Percentiles rank a stretch among this genome's conserved stretches.
These are phyloP conservation scores for Alternaria panax DNA, from an alignment of 2,329 filamentous ascomycete species.

Conservation along the genomic window DNA sequence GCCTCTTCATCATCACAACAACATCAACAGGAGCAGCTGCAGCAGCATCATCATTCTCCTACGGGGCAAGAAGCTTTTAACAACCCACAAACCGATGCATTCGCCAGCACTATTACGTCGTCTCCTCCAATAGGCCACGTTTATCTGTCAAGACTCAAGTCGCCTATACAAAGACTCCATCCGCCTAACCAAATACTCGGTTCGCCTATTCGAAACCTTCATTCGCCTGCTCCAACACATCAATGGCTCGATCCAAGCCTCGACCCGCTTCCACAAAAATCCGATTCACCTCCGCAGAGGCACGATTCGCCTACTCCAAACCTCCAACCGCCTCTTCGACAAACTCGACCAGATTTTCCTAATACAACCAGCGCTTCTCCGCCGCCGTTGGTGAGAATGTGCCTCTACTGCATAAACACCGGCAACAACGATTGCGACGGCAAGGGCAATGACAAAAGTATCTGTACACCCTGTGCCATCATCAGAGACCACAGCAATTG, in stretches of 20 bases:
- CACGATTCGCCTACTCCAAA: background rate
- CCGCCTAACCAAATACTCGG: background rate
- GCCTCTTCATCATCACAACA: background rate
- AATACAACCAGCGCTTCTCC: background rate
- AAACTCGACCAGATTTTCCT: background rate
- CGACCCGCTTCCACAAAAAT: background rate
- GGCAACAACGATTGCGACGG: background rate
- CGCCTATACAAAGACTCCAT: background rate
- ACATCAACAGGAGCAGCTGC: background rate
- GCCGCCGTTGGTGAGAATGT: background rate
- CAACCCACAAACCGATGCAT: background rate
- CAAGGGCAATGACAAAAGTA: background rate
- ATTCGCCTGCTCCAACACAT: background rate
- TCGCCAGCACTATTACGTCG: background rate
- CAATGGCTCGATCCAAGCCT: background rate
- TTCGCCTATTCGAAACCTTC: background rate
- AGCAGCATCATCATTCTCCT: background rate
- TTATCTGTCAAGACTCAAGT: background rate
- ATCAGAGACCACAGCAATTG: background rate
- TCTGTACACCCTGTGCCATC: background rate
- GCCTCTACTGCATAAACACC: background rate
- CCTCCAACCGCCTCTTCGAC: fast-evolving
- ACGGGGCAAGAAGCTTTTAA: background rate
- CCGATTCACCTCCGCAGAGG: background rate
- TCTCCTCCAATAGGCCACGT: background rate